Evolutionary conservation across 345 rosid species (phyloP).

Genomic region (Boechera stricta): DNA sequence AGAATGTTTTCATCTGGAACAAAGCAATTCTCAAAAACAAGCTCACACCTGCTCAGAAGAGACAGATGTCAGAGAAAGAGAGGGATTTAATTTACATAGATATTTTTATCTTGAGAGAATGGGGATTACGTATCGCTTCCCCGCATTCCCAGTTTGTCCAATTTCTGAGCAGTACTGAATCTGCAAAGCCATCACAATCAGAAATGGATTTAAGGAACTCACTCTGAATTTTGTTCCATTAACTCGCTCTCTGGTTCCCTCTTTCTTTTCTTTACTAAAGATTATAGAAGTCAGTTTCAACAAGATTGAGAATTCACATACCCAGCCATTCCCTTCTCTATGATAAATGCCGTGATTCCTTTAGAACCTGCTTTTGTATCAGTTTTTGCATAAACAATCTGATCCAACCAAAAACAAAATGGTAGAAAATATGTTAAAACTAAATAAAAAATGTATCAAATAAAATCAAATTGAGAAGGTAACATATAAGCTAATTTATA

Average conservation of each 20-base stretch:
- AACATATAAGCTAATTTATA: slow-evolving; percentile 3
- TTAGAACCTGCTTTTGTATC: slow-evolving; percentile 75
- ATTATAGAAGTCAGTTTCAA: slow-evolving; percentile 3
- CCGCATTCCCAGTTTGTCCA: slow-evolving; percentile 97
- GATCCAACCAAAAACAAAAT: slow-evolving; percentile 35
- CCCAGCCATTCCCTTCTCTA: slow-evolving; percentile 97
- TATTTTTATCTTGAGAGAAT: slow-evolving; percentile 32
- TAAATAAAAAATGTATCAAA: neutral
- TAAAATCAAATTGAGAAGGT: slow-evolving; percentile 1
- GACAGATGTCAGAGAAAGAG: slow-evolving; percentile 40
- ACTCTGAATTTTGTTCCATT: slow-evolving; percentile 6
- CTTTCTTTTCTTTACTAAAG: neutral
- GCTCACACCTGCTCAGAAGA: slow-evolving; percentile 80
- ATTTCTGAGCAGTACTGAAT: slow-evolving; percentile 91
- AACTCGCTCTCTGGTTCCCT: neutral
- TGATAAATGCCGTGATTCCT: slow-evolving; percentile 92
- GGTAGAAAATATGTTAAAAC: neutral
- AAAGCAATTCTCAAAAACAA: slow-evolving; percentile 89
- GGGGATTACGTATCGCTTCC: slow-evolving; percentile 91
- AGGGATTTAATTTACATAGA: slow-evolving; percentile 26
- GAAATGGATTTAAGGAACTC: neutral
- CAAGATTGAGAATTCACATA: slow-evolving; percentile 42
- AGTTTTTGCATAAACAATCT: slow-evolving; percentile 91
- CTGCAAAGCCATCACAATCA: slow-evolving; percentile 56
- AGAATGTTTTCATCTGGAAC: slow-evolving; percentile 91